These are phyloP conservation scores for Metschnikowia henanensis DNA, from an alignment of 805 yeast species.

Conservation along the genomic window DNA sequence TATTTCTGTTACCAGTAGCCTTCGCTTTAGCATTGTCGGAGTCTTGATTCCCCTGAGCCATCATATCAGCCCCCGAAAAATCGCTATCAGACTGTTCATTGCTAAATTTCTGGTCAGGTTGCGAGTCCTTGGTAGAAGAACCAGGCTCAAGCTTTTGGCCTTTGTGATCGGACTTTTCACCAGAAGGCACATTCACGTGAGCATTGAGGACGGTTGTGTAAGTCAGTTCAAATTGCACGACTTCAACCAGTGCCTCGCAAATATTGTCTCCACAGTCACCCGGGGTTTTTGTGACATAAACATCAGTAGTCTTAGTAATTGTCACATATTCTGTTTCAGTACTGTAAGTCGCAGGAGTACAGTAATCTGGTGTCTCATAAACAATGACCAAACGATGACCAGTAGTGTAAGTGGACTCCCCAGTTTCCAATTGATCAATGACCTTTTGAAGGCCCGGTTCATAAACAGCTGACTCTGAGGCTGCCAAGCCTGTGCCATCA, in stretches of 20 bases:
- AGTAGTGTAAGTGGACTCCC: neutral
- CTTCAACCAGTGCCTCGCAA: neutral
- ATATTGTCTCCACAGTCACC: neutral
- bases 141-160: neutral
- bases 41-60: no score
- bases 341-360: neutral
- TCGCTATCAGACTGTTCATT: no score
- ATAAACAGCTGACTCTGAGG: neutral
- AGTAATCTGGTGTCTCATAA: slow-evolving; percentile 1
- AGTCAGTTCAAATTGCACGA: neutral
- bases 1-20: no score
- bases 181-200: neutral
- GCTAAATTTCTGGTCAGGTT: no score
- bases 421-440: neutral
- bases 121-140: no score
- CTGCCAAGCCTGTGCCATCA: neutral
- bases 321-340: slow-evolving; percentile 1
- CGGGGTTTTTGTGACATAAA: neutral
- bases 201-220: neutral
- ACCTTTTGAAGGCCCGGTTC: neutral
- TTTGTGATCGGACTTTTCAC: neutral
- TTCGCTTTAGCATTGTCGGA: no score
- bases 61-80: no score
- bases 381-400: slow-evolving; percentile 2
- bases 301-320: neutral